Percentiles rank a stretch among this genome's conserved stretches.
These are phyloP conservation scores for Lentinus tigrinus DNA, from an alignment of 768 basidiomycete genomes.

Conservation along the genomic window DNA sequence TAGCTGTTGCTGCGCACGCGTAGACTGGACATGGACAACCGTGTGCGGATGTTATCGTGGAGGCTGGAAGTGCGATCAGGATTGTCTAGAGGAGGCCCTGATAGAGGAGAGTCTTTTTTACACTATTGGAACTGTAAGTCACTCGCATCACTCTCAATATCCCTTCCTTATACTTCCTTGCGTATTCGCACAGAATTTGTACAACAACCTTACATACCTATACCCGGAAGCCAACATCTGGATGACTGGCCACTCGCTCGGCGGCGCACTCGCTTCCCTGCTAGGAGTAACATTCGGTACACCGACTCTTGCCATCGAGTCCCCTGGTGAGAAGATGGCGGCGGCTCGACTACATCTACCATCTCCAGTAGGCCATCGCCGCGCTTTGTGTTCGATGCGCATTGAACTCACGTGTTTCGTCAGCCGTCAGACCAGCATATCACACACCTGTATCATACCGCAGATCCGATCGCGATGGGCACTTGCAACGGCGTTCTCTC, in stretches of 20 bases:
- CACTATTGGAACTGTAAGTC: slow-evolving; percentile 79
- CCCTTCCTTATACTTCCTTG: not conserved
- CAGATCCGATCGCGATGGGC: slow-evolving; percentile 92
- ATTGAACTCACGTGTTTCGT: not conserved
- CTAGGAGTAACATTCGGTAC: slow-evolving; percentile 86
- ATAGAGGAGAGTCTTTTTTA: slow-evolving; percentile 85
- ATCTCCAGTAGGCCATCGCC: slow-evolving; percentile 56
- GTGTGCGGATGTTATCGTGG: slow-evolving; percentile 88
- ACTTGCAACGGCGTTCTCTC: slow-evolving; percentile 81
- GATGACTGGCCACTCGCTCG: slow-evolving; percentile 77
- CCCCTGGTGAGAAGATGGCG: slow-evolving; percentile 85
- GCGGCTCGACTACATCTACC: slow-evolving; percentile 82
- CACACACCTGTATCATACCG: slow-evolving; percentile 91
- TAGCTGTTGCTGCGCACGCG: slow-evolving; percentile 90
- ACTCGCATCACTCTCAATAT: not conserved
- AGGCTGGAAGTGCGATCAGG: slow-evolving; percentile 78
- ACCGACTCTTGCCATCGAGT: slow-evolving; percentile 85
- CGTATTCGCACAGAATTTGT: slow-evolving; percentile 64
- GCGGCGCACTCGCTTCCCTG: slow-evolving; percentile 74
- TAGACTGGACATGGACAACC: slow-evolving; percentile 92
- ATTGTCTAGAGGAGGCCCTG: slow-evolving; percentile 75
- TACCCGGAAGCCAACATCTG: slow-evolving; percentile 91
- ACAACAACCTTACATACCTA: slow-evolving; percentile 91
- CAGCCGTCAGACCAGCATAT: slow-evolving; percentile 76
- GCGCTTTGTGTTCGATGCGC: not conserved